These are phyloP conservation scores for Pelargonium fulgidum DNA, from an alignment of 441 rosid genomes.

Conservation along the genomic window DNA sequence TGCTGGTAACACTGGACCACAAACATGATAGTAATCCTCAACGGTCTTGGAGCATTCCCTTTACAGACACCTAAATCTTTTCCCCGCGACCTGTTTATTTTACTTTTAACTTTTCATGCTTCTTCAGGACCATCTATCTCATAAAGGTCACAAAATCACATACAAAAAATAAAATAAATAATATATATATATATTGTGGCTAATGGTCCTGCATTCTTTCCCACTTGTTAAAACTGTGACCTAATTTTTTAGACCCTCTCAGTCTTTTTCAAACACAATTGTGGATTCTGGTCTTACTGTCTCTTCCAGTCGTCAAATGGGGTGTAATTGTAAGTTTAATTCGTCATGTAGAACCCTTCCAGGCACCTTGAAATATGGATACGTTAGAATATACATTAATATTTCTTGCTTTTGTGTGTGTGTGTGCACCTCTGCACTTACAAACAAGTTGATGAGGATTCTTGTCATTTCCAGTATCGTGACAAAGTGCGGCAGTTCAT, in stretches of 20 bases:
- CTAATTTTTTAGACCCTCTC: background rate
- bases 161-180: background rate
- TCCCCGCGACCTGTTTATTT: background rate
- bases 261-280: background rate
- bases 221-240: background rate
- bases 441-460: conserved; percentile 17
- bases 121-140: conserved; percentile 9
- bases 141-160: background rate
- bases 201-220: background rate
- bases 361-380: background rate
- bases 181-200: background rate
- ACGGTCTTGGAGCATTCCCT: background rate
- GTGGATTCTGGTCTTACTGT: background rate
- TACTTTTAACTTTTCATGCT: background rate
- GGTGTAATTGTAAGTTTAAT: background rate
- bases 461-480: conserved; percentile 57
- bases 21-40: background rate
- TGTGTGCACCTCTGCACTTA: background rate
- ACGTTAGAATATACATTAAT: background rate
- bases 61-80: background rate
- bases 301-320: background rate
- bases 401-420: background rate
- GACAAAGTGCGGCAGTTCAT: conserved; percentile 83
- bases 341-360: background rate
- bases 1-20: background rate